Evolutionary conservation across 495 filamentous ascomycete genomes (phyloP).

Genomic region (Chlorociboria aeruginascens): DNA sequence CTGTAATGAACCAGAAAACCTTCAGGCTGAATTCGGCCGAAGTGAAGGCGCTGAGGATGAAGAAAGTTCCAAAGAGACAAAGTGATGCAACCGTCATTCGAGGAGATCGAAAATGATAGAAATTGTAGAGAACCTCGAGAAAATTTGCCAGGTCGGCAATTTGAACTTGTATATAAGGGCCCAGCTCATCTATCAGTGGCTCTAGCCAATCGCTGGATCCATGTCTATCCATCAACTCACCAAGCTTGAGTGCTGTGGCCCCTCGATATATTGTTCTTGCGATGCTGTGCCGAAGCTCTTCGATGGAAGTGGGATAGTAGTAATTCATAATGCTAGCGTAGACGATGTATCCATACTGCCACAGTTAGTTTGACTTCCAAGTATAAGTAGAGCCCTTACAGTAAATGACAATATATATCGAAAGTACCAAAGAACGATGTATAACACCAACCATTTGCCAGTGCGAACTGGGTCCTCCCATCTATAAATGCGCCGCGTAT

Average conservation of each 20-base stretch:
- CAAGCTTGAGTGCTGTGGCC: conserved; percentile 21
- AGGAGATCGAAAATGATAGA: conserved; percentile 32
- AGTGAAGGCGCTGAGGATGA: conserved; percentile 21
- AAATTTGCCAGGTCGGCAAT: conserved; percentile 30
- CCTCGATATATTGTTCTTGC: conserved; percentile 21
- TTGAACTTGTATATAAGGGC: conserved; percentile 31
- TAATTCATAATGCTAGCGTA: conserved; percentile 28
- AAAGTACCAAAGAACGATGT: conserved; percentile 26
- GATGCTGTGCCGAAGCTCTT: conserved; percentile 25
- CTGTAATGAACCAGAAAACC: conserved; percentile 24
- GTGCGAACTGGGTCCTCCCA: conserved; percentile 25
- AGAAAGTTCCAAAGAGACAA: conserved; percentile 20
- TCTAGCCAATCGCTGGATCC: conserved; percentile 30
- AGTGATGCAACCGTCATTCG: conserved; percentile 25
- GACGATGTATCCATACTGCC: conserved; percentile 21
- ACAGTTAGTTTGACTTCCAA: conserved; percentile 3
- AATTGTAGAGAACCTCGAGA: conserved; percentile 29
- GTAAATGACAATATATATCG: conserved; percentile 27
- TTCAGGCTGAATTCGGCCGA: conserved; percentile 28
- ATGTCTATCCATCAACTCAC: conserved; percentile 32
- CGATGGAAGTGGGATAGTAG: conserved; percentile 22
- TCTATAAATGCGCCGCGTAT: conserved; percentile 28
- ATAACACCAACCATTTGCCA: conserved; percentile 17
- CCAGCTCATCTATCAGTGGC: conserved; percentile 25
- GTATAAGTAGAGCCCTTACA: conserved; percentile 15